Base-by-base conservation (phyloP, 2,329 filamentous ascomycete genomes). In the Trichoderma brevicompactum region DNA sequence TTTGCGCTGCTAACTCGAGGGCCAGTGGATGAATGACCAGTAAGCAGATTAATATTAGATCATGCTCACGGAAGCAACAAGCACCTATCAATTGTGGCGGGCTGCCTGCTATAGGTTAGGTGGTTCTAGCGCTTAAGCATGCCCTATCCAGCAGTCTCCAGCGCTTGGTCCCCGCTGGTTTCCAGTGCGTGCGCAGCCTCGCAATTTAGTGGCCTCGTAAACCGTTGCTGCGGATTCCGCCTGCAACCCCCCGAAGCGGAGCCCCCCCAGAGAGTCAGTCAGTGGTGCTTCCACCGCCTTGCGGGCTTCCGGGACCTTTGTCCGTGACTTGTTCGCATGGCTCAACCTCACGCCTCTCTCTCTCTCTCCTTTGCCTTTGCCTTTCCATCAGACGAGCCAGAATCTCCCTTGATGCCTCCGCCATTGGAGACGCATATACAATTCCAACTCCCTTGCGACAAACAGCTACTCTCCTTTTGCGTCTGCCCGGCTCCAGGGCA, bases 201-300 rank as follows among this genome's bases (percentile, higher is more conserved):
- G 32, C 34, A 40, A 48, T 43, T 61, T 56, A 49, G 38, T 43
- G 36, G 34, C 38, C 50, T 48, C 28, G 34, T 38, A 23, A 23
- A 28, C 50, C 28, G 58, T 46, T 49, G 44, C 58, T 50, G 58
- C 44, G 58, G 50, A 63, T 63, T 63, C 60, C 60, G 54, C 59
- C 23, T 5, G 54, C 19, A 49, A 19, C 55, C 48, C 55, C 60
- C 60, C 60, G 41, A 52, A 38, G 60, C 60, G 60, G 60, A 63
- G 49, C 60, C 40, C 32, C 32, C 32, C 43, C 23, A 50, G 56
- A 38, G 17, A 44, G 23, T 28, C 23, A 28, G 23, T 28, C 23
- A 28, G 23, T 28, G 23, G 23, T 28, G 23, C 44, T 58, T 32
- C 36, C 52, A 41, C 32, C n/a, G 58, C 58, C 46, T 46, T 63